Percentiles rank a stretch among this genome's conserved stretches.
Evolutionary conservation across 2,329 filamentous ascomycete genomes (phyloP).

Genomic region (Beauveria medogensis): DNA sequence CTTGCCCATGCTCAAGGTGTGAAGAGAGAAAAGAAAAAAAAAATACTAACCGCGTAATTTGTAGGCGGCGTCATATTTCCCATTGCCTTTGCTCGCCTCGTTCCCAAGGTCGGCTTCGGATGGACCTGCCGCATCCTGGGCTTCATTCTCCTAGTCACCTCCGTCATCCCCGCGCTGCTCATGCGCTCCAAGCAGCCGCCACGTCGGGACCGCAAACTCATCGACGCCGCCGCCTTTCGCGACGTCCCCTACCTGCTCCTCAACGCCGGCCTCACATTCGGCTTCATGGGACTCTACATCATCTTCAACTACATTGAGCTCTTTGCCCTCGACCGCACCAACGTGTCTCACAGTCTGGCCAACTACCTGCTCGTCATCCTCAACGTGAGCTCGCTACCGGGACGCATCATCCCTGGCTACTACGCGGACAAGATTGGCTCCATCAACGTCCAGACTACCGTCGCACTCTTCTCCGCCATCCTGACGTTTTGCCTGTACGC

Average conservation of each 20-base stretch:
- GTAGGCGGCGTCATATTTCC: conserved; percentile 17
- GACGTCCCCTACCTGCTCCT: conserved; percentile 32
- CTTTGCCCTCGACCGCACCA: conserved; percentile 34
- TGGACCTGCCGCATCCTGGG: conserved; percentile 41
- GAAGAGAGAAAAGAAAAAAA: not conserved
- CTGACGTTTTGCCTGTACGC: conserved; percentile 33
- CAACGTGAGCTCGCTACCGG: conserved; percentile 41
- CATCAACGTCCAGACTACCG: conserved; percentile 29
- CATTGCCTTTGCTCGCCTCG: conserved; percentile 33
- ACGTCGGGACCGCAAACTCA: conserved; percentile 12
- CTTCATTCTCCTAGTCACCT: conserved; percentile 33
- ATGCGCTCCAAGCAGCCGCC: conserved; percentile 21
- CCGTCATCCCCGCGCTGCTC: conserved; percentile 26
- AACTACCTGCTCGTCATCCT: conserved; percentile 42
- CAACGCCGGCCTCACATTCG: conserved; percentile 28
- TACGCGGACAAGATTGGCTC: conserved; percentile 34
- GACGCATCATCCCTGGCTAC: conserved; percentile 38
- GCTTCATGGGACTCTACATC: conserved; percentile 39
- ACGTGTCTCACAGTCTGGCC: conserved; percentile 27
- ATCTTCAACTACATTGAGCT: conserved; percentile 40
- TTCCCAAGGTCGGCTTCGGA: conserved; percentile 44
- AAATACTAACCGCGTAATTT: not conserved
- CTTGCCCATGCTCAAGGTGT: too few species aligned
- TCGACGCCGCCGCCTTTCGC: conserved; percentile 27
- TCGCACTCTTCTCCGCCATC: conserved; percentile 25